Percentiles rank a stretch among this genome's conserved stretches.
phyloP scores from a whole-genome alignment of 192 early-diverging fungal species.

The Coemansia sp. region DNA sequence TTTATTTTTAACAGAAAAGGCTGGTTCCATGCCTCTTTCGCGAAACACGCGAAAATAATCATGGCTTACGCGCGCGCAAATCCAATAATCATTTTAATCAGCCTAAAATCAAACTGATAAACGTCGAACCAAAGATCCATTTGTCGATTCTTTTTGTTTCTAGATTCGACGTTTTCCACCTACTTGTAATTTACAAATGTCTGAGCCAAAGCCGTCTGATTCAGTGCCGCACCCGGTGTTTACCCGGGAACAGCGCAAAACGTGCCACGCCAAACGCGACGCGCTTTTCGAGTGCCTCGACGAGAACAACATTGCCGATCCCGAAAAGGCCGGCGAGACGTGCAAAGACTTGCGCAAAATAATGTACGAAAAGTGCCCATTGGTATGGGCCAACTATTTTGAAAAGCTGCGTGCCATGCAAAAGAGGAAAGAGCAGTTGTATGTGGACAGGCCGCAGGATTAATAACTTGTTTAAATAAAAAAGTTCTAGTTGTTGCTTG shows the following conservation, averaged over 20 bases:
- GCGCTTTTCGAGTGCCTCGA: constrained; percentile 79
- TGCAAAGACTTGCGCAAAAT: constrained; percentile 44
- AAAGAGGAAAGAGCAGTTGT: constrained; percentile 22
- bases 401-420: constrained; percentile 36
- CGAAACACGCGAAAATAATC: not conserved
- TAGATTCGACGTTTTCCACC: no score
- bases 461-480: not conserved
- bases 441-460: constrained; percentile 3
- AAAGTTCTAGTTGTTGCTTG: constrained; percentile 36
- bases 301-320: constrained; percentile 59
- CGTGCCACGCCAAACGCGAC: constrained; percentile 80
- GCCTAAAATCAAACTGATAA: no score
- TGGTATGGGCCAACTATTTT: constrained; percentile 44
- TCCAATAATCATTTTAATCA: not conserved
- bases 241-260: constrained; percentile 61
- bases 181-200: no score
- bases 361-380: constrained; percentile 34
- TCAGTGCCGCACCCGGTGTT: constrained; percentile 45
- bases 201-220: not conserved
- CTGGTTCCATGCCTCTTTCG: not conserved
- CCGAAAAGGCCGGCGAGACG: constrained; percentile 42
- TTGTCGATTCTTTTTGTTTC: no score
- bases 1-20: no score
- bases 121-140: no score
- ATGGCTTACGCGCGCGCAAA: not conserved